Conservation (phyloP, 176 grass and related monocot genomes). For the bread wheat (Triticum aestivum) region DNA sequence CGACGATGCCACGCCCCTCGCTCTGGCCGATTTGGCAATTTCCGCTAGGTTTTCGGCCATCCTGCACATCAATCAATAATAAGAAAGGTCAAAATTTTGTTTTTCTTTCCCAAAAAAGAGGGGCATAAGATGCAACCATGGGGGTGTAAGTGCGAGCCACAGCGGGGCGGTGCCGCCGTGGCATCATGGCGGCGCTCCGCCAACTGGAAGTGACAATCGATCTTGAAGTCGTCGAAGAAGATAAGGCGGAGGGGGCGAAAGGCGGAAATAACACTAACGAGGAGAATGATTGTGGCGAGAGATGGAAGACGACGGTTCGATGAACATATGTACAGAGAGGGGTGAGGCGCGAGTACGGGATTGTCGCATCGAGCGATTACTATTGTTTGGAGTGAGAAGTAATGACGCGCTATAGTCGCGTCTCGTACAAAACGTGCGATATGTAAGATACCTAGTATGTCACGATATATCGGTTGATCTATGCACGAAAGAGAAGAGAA, state of each 20-base stretch:
- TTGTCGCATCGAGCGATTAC: background rate
- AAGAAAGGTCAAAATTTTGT: too few relatives aligned
- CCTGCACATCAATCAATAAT: background rate
- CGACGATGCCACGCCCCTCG: background rate
- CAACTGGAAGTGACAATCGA: rapidly evolving
- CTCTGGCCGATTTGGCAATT: background rate
- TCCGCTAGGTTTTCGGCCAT: background rate
- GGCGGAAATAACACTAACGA: rapidly evolving
- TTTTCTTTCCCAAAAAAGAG: background rate
- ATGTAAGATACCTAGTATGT: background rate
- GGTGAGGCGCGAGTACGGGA: rapidly evolving
- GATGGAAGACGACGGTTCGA: background rate
- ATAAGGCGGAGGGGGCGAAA: background rate
- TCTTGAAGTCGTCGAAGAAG: too few relatives aligned
- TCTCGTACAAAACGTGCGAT: rapidly evolving
- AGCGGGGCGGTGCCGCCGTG: too few relatives aligned
- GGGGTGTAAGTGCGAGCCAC: rapidly evolving
- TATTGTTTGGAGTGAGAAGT: background rate
- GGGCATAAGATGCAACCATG: background rate
- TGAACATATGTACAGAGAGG: background rate
- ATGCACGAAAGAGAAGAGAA: background rate
- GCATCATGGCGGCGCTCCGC: too few relatives aligned
- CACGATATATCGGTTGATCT: rapidly evolving
- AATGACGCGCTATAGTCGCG: background rate
- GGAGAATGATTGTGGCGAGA: background rate